Percentiles rank a stretch among this genome's conserved stretches.
Evolutionary conservation across 2,329 filamentous ascomycete genomes (phyloP).

Genomic region (Tolypocladium ovalisporum): DNA sequence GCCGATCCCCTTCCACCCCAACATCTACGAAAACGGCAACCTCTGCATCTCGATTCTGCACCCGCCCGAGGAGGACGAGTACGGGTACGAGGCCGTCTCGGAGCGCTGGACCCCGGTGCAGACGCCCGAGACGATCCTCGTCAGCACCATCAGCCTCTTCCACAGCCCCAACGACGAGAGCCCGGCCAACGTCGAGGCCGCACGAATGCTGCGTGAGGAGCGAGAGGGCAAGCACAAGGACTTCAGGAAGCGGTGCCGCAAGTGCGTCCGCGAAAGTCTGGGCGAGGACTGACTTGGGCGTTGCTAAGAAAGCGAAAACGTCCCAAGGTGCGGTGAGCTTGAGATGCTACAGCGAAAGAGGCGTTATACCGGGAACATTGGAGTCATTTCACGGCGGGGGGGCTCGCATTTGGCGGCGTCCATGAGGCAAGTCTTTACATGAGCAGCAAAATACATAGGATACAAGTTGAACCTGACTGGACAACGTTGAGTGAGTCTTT

Average conservation of each 20-base stretch:
- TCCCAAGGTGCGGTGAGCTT: background rate
- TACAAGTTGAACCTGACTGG: background rate
- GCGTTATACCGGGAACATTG: background rate
- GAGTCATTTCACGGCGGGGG: background rate
- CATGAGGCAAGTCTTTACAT: background rate
- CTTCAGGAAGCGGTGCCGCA: constrained; percentile 68
- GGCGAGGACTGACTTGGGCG: constrained; percentile 60
- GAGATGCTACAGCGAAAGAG: background rate
- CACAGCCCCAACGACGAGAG: constrained; percentile 91
- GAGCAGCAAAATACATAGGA: background rate
- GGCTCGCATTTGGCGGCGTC: background rate
- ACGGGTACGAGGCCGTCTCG: constrained; percentile 80
- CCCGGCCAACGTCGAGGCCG: constrained; percentile 90
- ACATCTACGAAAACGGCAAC: constrained; percentile 77
- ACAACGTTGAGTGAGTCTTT: background rate
- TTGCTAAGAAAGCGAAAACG: background rate
- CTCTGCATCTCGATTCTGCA: constrained; percentile 98
- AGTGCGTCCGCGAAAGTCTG: constrained; percentile 70
- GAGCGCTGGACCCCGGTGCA: constrained; percentile 96
- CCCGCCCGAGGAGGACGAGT: constrained; percentile 86
- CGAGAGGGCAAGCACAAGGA: constrained; percentile 48
- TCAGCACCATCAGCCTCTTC: constrained; percentile 87
- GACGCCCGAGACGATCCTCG: constrained; percentile 84
- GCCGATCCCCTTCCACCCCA: constrained; percentile 84
- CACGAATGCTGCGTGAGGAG: constrained; percentile 77